Conservation (phyloP, 148 eudicot species). For the Drosera capensis region DNA sequence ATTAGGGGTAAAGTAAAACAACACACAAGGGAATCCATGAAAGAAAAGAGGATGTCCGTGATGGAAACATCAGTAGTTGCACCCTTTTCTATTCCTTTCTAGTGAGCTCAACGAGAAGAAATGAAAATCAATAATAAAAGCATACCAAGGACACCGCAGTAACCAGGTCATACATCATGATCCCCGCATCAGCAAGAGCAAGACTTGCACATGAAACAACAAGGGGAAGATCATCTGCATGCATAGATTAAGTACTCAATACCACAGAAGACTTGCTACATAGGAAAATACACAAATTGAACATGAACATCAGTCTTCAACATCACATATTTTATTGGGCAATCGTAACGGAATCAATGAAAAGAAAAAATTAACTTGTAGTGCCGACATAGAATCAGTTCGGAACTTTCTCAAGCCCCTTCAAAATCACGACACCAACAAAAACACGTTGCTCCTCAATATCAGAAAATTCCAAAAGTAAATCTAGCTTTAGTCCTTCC, state of each 20-base stretch:
- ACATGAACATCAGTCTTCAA: too few species aligned
- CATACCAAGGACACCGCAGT: conserved; percentile 90
- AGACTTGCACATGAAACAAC: conserved; percentile 94
- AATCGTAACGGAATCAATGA: too few species aligned
- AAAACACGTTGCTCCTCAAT: too few species aligned
- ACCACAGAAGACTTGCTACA: neutral
- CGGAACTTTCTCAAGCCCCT: too few species aligned
- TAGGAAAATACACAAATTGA: neutral
- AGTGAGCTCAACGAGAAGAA: neutral
- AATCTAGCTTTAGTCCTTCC: too few species aligned
- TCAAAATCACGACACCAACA: too few species aligned
- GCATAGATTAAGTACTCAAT: conserved; percentile 2
- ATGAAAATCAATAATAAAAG: conserved; percentile 4
- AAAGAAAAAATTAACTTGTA: too few species aligned
- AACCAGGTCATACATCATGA: conserved; percentile 86
- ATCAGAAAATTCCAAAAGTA: too few species aligned
- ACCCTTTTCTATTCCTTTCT: neutral
- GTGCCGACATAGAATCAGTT: too few species aligned
- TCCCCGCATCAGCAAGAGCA: conserved; percentile 97
- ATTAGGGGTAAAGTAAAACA: neutral
- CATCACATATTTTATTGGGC: too few species aligned
- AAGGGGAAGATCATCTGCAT: conserved; percentile 89
- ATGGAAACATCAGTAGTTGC: neutral
- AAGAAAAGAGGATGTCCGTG: too few species aligned
- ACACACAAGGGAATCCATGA: too few species aligned